phyloP scores from a whole-genome alignment of 768 basidiomycete species.

The Tylopilus rubrobrunneus region DNA sequence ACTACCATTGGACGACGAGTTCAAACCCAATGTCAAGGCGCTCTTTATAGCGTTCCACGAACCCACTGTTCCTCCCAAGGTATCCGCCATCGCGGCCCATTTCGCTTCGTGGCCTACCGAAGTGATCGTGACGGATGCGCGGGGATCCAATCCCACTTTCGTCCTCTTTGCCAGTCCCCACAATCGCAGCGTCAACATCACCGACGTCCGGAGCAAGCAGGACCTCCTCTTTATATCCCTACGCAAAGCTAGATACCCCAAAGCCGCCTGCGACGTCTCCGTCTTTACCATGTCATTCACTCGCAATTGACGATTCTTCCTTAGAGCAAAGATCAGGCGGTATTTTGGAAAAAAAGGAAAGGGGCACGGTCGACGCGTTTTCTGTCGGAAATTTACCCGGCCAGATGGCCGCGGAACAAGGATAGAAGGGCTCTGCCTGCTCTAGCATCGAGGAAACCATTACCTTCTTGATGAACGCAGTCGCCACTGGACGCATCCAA shows the following conservation, averaged over 20 bases:
- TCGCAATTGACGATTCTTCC: slow-evolving; percentile 61
- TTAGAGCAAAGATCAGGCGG: slow-evolving; percentile 67
- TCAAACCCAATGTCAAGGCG: slow-evolving; percentile 75
- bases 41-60: slow-evolving; percentile 80
- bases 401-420: slow-evolving; percentile 60
- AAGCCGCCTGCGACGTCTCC: slow-evolving; percentile 95
- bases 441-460: slow-evolving; percentile 87
- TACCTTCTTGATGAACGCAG: slow-evolving; percentile 84
- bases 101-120: slow-evolving; percentile 88
- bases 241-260: slow-evolving; percentile 89
- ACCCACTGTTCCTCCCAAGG: slow-evolving; percentile 43
- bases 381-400: slow-evolving; percentile 84
- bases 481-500: slow-evolving; percentile 70
- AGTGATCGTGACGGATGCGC: slow-evolving; percentile 90
- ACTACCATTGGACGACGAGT: slow-evolving; percentile 62
- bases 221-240: slow-evolving; percentile 88
- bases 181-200: slow-evolving; percentile 83
- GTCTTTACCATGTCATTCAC: slow-evolving; percentile 90
- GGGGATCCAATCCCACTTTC: too few species aligned
- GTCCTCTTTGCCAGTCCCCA: slow-evolving; percentile 77
- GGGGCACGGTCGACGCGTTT: slow-evolving; percentile 73
- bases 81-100: slow-evolving; percentile 78
- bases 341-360: slow-evolving; percentile 82
- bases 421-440: slow-evolving; percentile 56
- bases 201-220: slow-evolving; percentile 80